Base-by-base conservation (phyloP, 2,329 filamentous ascomycete genomes). In the Fusarium decemcellulare region DNA sequence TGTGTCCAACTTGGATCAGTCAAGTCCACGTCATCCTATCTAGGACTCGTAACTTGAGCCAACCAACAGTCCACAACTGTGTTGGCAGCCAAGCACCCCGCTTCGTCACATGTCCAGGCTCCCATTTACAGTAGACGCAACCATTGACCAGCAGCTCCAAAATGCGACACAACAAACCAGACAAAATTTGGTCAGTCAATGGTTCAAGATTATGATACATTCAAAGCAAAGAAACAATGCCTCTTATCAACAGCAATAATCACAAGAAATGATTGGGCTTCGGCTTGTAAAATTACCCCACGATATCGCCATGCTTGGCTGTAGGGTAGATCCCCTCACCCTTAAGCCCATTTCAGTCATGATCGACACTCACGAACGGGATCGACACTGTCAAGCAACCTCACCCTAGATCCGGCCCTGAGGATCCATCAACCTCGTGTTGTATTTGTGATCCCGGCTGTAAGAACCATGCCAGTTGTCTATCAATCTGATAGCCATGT, bases 1-100 rank as follows among this genome's bases (percentile, higher is more conserved):
- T 12, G 32, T 34, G 32, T 34, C 32, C 12, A 34, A 34, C 5
- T 12, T 34, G 32, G 23, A 34, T 12, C 32, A 34, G 9, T 34
- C 9, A 36, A 18, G 27, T 23, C 57, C 40, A 52, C 65, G 55
- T 51, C 43, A 63, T 30, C 32, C 32, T 12, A 9, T 34, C 8
- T 34, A 9, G 32, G 32, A 12, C 32, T 34, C 3, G 32, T 39
- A 14, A n/a, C 23, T 23, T 23, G 23, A 23, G 23, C 23, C 23
- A 23, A 5, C 23, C 23, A 23, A 23, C 23, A 23, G 23, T 23
- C 23, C 23, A 23, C 23, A 5, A 23, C 23, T 39, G 6, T 14
- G 36, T 34, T 5, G 3, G 12, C 8, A 34, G 34, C 8, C 37
- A 18, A 27, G 10, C 12, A 51, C 48, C 48, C 50, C 50, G 50